A percentile compares a stretch with the other conserved stretches of the same genome.
phyloP scores from a whole-genome alignment of 495 filamentous ascomycete genomes.

The Penicillium coffeae region DNA sequence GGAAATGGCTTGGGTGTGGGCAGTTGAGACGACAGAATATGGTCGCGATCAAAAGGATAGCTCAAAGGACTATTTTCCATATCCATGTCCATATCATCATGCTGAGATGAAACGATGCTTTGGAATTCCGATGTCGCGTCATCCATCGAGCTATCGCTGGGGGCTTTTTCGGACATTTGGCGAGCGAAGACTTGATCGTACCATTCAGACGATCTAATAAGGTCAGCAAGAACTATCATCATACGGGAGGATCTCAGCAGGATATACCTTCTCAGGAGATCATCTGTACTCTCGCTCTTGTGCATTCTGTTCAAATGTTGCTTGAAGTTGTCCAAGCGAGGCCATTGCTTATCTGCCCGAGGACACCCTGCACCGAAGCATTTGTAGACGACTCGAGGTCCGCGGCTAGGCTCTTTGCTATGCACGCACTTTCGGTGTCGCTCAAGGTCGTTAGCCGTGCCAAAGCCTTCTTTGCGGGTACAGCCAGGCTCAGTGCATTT shows the following conservation, averaged over 20 bases:
- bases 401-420: slow-evolving; percentile 48
- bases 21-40: slow-evolving; percentile 5
- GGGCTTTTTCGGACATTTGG: slow-evolving; percentile 1
- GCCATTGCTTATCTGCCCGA: slow-evolving; percentile 74
- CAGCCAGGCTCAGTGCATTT: slow-evolving; percentile 63
- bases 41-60: slow-evolving; percentile 2
- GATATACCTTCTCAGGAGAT: slow-evolving; percentile 54
- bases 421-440: slow-evolving; percentile 72
- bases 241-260: too few relatives aligned
- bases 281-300: slow-evolving; percentile 47
- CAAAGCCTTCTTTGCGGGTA: slow-evolving; percentile 63
- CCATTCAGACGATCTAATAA: slow-evolving; percentile 38
- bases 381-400: slow-evolving; percentile 56
- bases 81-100: slow-evolving; percentile 11
- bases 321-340: slow-evolving; percentile 86
- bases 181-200: slow-evolving; percentile 25
- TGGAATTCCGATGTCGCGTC: slow-evolving; percentile 6
- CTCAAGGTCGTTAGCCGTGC: slow-evolving; percentile 75
- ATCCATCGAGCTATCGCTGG: slow-evolving; percentile 9
- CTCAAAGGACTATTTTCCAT: not conserved
- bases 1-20: not conserved
- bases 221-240: not conserved
- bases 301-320: slow-evolving; percentile 84
- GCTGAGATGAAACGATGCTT: slow-evolving; percentile 12
- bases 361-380: slow-evolving; percentile 64